Evolutionary conservation across 73 alveolate genomes (phyloP).

Genomic region (Uronychia binucleata): DNA sequence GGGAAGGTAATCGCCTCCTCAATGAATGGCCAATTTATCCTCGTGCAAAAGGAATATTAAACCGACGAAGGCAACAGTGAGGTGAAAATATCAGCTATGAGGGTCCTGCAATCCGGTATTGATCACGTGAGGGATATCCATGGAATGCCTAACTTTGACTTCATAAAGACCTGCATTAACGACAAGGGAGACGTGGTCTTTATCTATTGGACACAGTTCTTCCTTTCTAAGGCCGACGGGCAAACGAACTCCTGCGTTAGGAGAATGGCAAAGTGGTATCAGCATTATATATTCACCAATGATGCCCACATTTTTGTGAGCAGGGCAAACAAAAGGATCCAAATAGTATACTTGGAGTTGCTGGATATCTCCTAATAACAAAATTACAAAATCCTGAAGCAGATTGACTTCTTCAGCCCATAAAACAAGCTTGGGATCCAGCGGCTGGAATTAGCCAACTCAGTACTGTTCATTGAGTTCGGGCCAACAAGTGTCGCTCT

Average conservation of each 20-base stretch:
- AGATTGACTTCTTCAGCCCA: not conserved
- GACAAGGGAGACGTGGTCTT: not conserved
- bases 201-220: not conserved
- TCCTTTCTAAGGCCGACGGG: not conserved
- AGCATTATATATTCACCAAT: not conserved
- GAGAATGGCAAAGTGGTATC: not conserved
- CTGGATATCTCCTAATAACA: not conserved
- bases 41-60: not conserved
- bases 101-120: too few species aligned
- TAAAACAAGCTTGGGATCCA: not conserved
- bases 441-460: not conserved
- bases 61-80: not conserved
- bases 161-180: not conserved
- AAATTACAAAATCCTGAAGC: not conserved
- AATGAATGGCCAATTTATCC: not conserved
- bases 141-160: not conserved
- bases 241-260: not conserved
- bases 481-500: not conserved
- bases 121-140: not conserved
- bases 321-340: not conserved
- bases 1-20: not conserved
- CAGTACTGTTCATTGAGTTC: not conserved
- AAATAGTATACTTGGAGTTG: not conserved
- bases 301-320: not conserved
- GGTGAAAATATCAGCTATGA: not conserved